Evolutionary conservation across 192 early-diverging fungal species (phyloP).

Genomic region (Oehlia diaphana): DNA sequence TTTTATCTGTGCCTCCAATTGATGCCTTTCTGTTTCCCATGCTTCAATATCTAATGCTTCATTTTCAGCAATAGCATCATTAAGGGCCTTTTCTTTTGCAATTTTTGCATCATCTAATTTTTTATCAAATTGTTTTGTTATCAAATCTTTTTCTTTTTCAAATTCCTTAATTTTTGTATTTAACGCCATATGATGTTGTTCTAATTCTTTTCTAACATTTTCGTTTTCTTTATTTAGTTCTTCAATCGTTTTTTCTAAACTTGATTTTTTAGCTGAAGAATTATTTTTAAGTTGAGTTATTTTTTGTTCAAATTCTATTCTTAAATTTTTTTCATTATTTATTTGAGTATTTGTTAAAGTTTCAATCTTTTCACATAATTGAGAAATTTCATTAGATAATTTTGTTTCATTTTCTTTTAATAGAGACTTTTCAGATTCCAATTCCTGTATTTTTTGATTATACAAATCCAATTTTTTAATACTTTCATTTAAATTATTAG

Average conservation of each 20-base stretch:
- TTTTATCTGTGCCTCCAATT: neutral
- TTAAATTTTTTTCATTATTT: neutral
- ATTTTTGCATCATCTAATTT: constrained; percentile 1
- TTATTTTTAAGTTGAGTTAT: neutral
- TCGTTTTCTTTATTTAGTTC: neutral
- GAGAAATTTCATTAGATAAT: neutral
- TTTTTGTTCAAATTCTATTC: neutral
- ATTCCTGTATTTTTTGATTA: neutral
- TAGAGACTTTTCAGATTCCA: neutral
- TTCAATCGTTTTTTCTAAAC: neutral
- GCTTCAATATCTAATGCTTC: neutral
- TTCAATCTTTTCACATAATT: neutral
- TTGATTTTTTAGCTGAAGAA: neutral
- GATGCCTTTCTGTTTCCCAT: neutral
- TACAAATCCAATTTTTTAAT: neutral
- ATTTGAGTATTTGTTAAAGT: neutral
- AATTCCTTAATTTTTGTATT: neutral
- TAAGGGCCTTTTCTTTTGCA: neutral
- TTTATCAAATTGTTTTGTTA: neutral
- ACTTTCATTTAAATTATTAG: neutral
- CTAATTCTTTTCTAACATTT: neutral
- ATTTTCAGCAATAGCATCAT: neutral
- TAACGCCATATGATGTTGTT: neutral
- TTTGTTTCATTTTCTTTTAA: neutral
- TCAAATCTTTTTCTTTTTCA: neutral